Percentiles rank a stretch among this genome's conserved stretches.
phyloP scores from a whole-genome alignment of 2,329 filamentous ascomycete genomes.

The Leptographium radiaticola region DNA sequence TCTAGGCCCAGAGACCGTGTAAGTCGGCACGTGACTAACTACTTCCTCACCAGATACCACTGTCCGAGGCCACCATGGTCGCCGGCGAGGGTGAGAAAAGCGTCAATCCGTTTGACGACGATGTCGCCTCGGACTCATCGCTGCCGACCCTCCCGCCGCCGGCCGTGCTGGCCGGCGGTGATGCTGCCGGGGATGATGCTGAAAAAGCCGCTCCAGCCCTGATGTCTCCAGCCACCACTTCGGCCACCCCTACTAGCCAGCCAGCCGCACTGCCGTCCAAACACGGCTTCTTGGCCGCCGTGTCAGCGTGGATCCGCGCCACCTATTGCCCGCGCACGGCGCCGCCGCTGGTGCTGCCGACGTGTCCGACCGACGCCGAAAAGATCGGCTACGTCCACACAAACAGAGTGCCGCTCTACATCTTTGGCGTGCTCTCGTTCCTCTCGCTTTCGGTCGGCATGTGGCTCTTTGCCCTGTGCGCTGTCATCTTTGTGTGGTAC shows the following conservation, averaged over 20 bases:
- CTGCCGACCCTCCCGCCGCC: background rate
- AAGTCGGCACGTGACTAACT: too few species aligned
- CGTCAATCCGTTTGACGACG: background rate
- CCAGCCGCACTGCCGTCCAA: too few species aligned
- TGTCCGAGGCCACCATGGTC: too few species aligned
- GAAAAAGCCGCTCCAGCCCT: too few species aligned
- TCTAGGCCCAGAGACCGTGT: too few species aligned
- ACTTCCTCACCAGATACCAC: too few species aligned
- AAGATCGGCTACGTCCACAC: constrained; percentile 5
- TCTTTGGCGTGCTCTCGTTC: constrained; percentile 4
- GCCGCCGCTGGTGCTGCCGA: constrained; percentile 1
- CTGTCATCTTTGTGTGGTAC: constrained; percentile 3
- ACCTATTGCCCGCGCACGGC: constrained; percentile 2
- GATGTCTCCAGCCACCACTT: too few species aligned
- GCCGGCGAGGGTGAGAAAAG: too few species aligned
- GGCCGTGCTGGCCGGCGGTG: background rate
- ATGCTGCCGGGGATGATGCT: too few species aligned
- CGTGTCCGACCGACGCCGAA: constrained; percentile 1
- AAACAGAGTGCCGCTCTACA: constrained; percentile 2
- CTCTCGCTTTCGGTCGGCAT: constrained; percentile 4
- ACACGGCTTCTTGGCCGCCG: background rate
- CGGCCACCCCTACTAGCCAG: too few species aligned
- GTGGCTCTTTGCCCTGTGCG: constrained; percentile 5
- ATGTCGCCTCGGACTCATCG: background rate
- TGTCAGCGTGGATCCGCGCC: background rate